Evolutionary conservation across 495 filamentous ascomycete genomes (phyloP), one percentile per base, ranked within the genome.

Genomic region (Penicillium bialowiezense): DNA sequence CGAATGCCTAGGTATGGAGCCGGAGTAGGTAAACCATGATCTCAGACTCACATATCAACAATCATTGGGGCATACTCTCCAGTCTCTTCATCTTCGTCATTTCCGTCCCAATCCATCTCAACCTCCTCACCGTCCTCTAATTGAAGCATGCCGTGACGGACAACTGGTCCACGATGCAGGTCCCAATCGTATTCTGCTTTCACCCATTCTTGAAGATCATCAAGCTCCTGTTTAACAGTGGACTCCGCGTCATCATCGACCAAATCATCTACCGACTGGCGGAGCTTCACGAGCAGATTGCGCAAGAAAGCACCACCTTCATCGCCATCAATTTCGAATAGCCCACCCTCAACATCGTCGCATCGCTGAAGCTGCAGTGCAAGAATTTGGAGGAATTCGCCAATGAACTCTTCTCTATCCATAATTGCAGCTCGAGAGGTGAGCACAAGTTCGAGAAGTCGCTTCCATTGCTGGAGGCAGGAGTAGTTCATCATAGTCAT

Each of bases 391-490:
- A 96, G 59, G 19, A 91, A 72, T 9, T 73, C 68, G 1, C 66
- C 60, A 55, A 89, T 85, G 38, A 91, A 81, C 1, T 49, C 48
- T 31, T 86, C 77, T 2, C 71, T 71, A 1, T 76, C 70, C 17
- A 71, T 56, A 4, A 85, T 77, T 0, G 91, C 83, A 34, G 47
- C 52, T 43, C 76, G 80, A 48, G 84, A 85, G 1, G 86, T 91
- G 41, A 97, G 73, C 1, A 90, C 67, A 26, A 96, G 70, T 29
- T 75, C 75, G 6, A 91, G 67, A 21, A 95, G 59, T 50, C 88
- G 74, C 67, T 87, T 88, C 91, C 91, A 98, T 54, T 96, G 90
- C 56, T 91, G 85, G 19, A 91, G 74, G 60, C 89, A 95, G 1
- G 90, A 90, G 53, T 84, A 80, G 61, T 95, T 97, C 64, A 86